Evolutionary conservation across 495 filamentous ascomycete species (phyloP), one percentile per base, ranked within the genome.

Genomic region (Cenococcum geophilum): DNA sequence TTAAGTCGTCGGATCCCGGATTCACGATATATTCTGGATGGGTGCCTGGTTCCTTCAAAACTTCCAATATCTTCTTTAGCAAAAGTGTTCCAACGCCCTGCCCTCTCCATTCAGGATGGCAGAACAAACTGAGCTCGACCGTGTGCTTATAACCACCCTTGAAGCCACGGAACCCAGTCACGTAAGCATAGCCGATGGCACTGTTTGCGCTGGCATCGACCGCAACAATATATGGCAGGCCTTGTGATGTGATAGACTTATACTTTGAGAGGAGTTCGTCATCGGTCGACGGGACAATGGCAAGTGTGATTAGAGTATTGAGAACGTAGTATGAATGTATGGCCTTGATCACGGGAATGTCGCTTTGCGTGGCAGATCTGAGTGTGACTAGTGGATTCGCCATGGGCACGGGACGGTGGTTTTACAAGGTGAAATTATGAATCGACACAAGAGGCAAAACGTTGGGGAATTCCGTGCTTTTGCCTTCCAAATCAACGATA

Each of bases 71-170:
- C 53, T 60, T 59, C 9, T 22, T 58, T 23, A 65, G 45, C 36
- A 68, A 32, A 45, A 52, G 25, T 10, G 58, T 48, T 5, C 66
- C 66, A 21, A 65, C 40, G 16, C 66, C 66, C 35, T 54, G 47
- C 12, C 20, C 35, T 25, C 23, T 51, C 25, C 60, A 40, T 4
- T 59, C 54, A 5, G 58, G 58, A 50, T 63, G 66, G 43, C 66
- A 68, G 37, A 65, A 65, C 12, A 65, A 36, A 12, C 45, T 53
- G 5, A 68, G 12, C 36, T 68, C 66, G 37, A 62, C 66, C 10
- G 66, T 68, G 43, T 68, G 66, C 21, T 50, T 45, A 35, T 68
- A 68, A 11, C 66, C 66, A 18, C 47, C 48, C 37, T 52, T 51
- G n/a, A 9, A 63, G 20, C 22, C 21, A 11, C 58, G 55, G 32